Evolutionary conservation across 768 basidiomycete species (phyloP).

Genomic region (Tylopilus intermedius): DNA sequence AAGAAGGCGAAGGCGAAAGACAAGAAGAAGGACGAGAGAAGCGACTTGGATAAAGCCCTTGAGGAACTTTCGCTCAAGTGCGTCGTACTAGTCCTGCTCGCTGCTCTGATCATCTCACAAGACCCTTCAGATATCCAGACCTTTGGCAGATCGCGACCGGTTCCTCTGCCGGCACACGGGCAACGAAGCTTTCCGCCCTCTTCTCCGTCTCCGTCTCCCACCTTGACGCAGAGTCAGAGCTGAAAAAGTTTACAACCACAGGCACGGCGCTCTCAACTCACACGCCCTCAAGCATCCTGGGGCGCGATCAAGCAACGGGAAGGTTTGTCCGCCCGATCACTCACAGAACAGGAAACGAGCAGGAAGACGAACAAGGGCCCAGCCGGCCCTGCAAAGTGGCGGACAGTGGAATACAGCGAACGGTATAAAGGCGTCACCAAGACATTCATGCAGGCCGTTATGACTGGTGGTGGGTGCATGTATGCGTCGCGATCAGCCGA

Average conservation of each 20-base stretch:
- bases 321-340: conserved; percentile 61
- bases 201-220: conserved; percentile 75
- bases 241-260: conserved; percentile 66
- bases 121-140: conserved; percentile 44
- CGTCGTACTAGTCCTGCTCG: conserved; percentile 10
- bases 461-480: conserved; percentile 64
- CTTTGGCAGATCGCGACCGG: conserved; percentile 35
- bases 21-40: conserved; percentile 52
- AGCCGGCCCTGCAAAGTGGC: conserved; percentile 67
- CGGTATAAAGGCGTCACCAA: conserved; percentile 77
- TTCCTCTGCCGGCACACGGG: conserved; percentile 24
- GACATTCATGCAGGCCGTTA: conserved; percentile 76
- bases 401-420: conserved; percentile 83
- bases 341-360: conserved; percentile 51
- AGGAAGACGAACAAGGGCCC: conserved; percentile 41
- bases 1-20: conserved; percentile 65
- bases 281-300: conserved; percentile 73
- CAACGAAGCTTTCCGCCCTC: conserved; percentile 45
- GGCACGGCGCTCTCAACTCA: conserved; percentile 61
- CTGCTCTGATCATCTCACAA: neutral
- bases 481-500: neutral
- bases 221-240: conserved; percentile 85
- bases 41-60: conserved; percentile 81
- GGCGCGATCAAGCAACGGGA: conserved; percentile 64
- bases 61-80: conserved; percentile 81